Base-by-base conservation (phyloP, 108 stramenopile species). In the Phaeodactylum tricornutum region DNA sequence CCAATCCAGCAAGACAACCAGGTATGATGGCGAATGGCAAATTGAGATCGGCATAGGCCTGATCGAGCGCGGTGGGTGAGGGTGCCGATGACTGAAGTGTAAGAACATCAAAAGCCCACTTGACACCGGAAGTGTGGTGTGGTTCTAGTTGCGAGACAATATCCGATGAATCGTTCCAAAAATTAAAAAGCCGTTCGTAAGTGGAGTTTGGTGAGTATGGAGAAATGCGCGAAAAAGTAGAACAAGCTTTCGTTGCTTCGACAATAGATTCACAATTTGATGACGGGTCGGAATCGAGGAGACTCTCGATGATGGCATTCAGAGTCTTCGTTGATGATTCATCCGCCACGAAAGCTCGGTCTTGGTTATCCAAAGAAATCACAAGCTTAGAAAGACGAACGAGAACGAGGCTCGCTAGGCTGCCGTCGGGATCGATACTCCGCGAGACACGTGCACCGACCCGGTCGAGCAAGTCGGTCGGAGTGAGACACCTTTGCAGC, bases 11-110 rank as follows among this genome's bases (percentile, higher is more conserved):
- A 15, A 49, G 40, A 11, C 51, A 22, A 1, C 58, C 58, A 5
- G 66, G 62, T 29, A 47, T 48, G 16, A 76, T 57, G 5, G 57
- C 52, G 57, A 76, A 76, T 1, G 74, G 74, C 4, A 76, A 3
- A 26, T 53, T 29, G 11, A 67, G 29, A 9, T 54, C 53, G 23
- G 65, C 58, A 29, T 64, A 64, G 8, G 66, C 66, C 1, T 51
- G 24, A 57, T 67, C 50, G 12, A 74, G 22, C 17, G 21, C 1
- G 11, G 4, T 26, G 15, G 69, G 69, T 17, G 62, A 29, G 24
- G 43, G 19, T 14, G 16, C 26, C 26, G 20, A n/a, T 2, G 11
- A 8, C 9, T 30, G 16, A 27, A 14, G 16, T 16, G 22, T 7
- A 9, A 69, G 51, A 26, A 19, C 29, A 24, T 69, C 68, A 34